Percentiles rank a stretch among this genome's conserved stretches.
phyloP scores from a whole-genome alignment of 73 alveolate species.

The Stentor roeselii region DNA sequence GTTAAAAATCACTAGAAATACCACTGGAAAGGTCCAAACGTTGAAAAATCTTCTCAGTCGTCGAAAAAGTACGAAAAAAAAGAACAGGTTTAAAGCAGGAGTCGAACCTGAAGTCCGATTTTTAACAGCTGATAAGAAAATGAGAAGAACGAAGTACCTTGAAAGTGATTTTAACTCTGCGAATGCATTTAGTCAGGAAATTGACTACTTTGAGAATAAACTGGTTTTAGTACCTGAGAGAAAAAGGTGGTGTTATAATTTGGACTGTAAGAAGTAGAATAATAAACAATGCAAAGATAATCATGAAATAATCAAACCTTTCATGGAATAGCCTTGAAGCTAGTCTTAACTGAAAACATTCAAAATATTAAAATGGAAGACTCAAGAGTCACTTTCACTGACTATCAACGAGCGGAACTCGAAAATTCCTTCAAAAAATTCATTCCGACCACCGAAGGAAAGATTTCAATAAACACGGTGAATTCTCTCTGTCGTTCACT shows the following conservation, averaged over 20 bases:
- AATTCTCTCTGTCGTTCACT: not conserved
- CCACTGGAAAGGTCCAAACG: not conserved
- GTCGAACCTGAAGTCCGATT: not conserved
- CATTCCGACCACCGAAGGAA: conserved; percentile 18
- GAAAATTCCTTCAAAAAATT: conserved; percentile 21
- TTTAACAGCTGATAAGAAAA: not conserved
- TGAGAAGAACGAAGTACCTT: not conserved
- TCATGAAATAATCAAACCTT: no score
- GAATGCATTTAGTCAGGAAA: not conserved
- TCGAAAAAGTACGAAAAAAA: no score
- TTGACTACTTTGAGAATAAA: not conserved
- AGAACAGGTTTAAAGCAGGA: not conserved
- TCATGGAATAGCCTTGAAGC: no score
- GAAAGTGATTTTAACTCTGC: not conserved
- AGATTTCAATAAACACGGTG: not conserved
- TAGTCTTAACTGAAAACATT: no score
- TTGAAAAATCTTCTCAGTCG: not conserved
- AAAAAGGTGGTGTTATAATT: conserved; percentile 4
- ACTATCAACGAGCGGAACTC: conserved; percentile 23
- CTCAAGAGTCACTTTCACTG: not conserved
- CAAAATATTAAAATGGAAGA: conserved; percentile 17
- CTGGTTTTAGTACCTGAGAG: not conserved
- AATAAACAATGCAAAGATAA: no score
- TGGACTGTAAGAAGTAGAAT: no score
- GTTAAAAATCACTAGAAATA: not conserved